phyloP scores from a whole-genome alignment of 2,329 filamentous ascomycete genomes.

The Aotearoamyces nothofagi region DNA sequence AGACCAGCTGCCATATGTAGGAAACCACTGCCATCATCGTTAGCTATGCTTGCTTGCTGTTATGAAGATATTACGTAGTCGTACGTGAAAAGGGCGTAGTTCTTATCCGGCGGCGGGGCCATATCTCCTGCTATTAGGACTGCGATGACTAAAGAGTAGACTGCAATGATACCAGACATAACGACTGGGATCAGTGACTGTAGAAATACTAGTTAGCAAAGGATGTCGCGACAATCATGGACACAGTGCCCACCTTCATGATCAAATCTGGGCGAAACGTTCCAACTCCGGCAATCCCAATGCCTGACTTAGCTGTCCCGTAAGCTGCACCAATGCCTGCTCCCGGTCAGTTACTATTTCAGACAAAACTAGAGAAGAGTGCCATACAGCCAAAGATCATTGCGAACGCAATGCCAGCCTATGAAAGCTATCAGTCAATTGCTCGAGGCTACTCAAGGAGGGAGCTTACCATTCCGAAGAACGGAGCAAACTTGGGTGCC shows the following conservation, averaged over 20 bases:
- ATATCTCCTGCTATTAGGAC: constrained; percentile 92
- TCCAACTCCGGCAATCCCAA: constrained; percentile 74
- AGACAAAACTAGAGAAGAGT: constrained; percentile 10
- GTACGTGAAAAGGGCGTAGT: constrained; percentile 75
- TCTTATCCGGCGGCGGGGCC: constrained; percentile 46
- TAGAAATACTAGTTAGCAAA: constrained; percentile 3
- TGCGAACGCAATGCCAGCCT: constrained; percentile 66
- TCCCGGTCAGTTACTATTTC: constrained; percentile 12
- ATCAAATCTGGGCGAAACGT: constrained; percentile 77
- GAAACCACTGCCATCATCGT: constrained; percentile 46
- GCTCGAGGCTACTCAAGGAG: constrained; percentile 1
- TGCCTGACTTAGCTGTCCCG: constrained; percentile 77
- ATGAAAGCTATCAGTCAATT: constrained; percentile 14
- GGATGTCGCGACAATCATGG: constrained; percentile 1
- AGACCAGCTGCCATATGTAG: constrained; percentile 87
- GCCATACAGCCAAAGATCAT: constrained; percentile 73
- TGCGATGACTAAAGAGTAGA: constrained; percentile 92
- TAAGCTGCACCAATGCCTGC: constrained; percentile 56
- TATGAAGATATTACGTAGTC: constrained; percentile 12
- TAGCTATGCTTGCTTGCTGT: constrained; percentile 1
- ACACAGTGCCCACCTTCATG: constrained; percentile 67
- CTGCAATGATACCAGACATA: constrained; percentile 98
- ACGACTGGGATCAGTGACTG: constrained; percentile 77
- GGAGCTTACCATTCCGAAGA: constrained; percentile 67
- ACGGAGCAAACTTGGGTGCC: constrained; percentile 71